Conservation (phyloP, 768 basidiomycete species). For the Mycena crocata region DNA sequence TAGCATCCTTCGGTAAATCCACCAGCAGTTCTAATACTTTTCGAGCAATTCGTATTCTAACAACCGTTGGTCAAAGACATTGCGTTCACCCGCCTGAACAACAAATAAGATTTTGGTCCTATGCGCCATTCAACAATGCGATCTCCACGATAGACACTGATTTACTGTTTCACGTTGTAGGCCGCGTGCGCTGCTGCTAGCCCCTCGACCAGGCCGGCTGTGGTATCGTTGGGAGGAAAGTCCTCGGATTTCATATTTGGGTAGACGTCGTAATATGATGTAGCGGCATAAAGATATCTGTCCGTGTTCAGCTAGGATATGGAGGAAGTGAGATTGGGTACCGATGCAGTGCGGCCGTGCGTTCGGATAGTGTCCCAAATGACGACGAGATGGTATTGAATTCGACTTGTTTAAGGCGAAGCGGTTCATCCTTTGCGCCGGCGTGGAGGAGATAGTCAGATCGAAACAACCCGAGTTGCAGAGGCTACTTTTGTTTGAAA, state of each 20-base stretch:
- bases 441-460: slow-evolving; percentile 94
- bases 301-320: slow-evolving; percentile 3
- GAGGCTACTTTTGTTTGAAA: slow-evolving; percentile 58
- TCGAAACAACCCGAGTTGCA: slow-evolving; percentile 91
- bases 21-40: slow-evolving; percentile 60
- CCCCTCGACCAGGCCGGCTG: slow-evolving; percentile 76
- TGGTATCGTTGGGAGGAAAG: slow-evolving; percentile 81
- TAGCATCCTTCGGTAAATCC: background rate
- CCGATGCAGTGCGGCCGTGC: slow-evolving; percentile 80
- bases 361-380: slow-evolving; percentile 84
- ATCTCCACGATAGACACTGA: background rate
- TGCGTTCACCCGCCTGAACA: slow-evolving; percentile 89
- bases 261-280: slow-evolving; percentile 74
- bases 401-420: slow-evolving; percentile 91
- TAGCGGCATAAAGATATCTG: slow-evolving; percentile 76
- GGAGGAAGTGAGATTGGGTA: slow-evolving; percentile 42
- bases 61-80: slow-evolving; percentile 93
- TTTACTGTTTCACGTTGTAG: slow-evolving; percentile 69
- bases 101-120: slow-evolving; percentile 82
- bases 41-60: slow-evolving; percentile 90
- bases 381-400: slow-evolving; percentile 97
- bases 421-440: slow-evolving; percentile 45
- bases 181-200: slow-evolving; percentile 84
- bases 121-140: slow-evolving; percentile 1
- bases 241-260: slow-evolving; percentile 63